Evolutionary conservation across 2,329 filamentous ascomycete genomes (phyloP).

Genomic region (Fusarium succisae): DNA sequence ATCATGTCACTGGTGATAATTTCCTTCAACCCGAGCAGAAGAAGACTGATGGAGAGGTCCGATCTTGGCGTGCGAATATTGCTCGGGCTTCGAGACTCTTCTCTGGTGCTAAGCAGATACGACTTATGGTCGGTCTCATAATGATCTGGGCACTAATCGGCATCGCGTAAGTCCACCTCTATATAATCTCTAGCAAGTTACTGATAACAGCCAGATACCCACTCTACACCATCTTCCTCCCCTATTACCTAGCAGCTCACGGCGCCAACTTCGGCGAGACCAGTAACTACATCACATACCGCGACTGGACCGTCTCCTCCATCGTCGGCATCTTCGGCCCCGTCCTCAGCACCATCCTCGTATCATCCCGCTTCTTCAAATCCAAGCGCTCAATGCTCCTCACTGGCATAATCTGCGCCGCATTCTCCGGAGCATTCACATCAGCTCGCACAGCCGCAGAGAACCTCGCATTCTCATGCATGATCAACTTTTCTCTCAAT

Average conservation of each 20-base stretch:
- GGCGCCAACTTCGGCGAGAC: not conserved
- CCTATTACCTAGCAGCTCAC: not conserved
- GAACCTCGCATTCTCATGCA: not conserved
- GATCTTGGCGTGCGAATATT: not conserved
- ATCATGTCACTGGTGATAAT: not conserved
- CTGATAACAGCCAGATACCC: not conserved
- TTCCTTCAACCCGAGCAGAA: not conserved
- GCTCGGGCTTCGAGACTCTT: not conserved
- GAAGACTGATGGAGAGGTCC: not conserved
- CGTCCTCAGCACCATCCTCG: not conserved
- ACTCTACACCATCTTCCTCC: not conserved
- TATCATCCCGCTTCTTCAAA: not conserved
- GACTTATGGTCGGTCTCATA: not conserved
- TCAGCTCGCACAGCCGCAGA: not conserved
- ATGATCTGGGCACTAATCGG: not conserved
- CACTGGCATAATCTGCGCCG: not conserved
- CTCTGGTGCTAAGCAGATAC: not conserved
- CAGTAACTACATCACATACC: not conserved
- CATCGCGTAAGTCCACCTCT: not conserved
- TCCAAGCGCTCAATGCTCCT: not conserved
- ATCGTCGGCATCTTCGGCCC: not conserved
- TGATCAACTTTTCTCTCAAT: not conserved
- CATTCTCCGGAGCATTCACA: not conserved
- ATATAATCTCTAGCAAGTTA: accelerated
- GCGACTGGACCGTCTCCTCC: not conserved